Conservation (phyloP, 768 basidiomycete species). For the Trametes elegans region DNA sequence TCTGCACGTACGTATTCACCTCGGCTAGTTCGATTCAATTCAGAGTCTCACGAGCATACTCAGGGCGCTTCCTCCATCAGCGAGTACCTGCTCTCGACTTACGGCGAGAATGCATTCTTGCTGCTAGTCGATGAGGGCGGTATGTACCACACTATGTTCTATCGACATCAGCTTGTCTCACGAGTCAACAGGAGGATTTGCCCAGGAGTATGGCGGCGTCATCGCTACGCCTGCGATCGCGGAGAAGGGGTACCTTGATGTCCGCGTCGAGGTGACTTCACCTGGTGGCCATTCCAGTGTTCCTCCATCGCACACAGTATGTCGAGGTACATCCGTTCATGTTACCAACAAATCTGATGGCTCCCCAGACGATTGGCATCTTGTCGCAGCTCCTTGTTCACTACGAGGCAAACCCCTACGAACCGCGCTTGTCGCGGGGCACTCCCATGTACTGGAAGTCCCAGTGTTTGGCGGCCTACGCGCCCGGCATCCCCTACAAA, state of each 20-base stretch:
- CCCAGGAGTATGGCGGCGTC: conserved; percentile 28
- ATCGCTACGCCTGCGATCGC: conserved; percentile 31
- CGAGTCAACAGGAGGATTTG: conserved; percentile 26
- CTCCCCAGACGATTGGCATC: conserved; percentile 46
- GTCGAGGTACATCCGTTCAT: neutral
- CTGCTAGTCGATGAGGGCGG: conserved; percentile 64
- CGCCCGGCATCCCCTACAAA: conserved; percentile 33
- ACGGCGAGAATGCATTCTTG: conserved; percentile 49
- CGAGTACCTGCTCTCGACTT: conserved; percentile 38
- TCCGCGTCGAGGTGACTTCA: conserved; percentile 41
- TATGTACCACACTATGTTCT: conserved; percentile 12
- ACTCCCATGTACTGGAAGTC: conserved; percentile 35
- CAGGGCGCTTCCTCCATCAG: conserved; percentile 46
- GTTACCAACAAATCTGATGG: no score
- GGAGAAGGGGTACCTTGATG: conserved; percentile 46
- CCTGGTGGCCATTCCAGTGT: conserved; percentile 56
- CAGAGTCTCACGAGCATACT: neutral
- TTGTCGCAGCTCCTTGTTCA: conserved; percentile 46
- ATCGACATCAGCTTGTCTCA: neutral
- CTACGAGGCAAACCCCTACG: conserved; percentile 45
- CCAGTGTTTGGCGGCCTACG: conserved; percentile 44
- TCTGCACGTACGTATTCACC: conserved; percentile 20
- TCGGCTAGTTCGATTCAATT: neutral
- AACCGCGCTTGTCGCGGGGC: conserved; percentile 30
- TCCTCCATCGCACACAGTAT: conserved; percentile 51